Base-by-base conservation (phyloP, 1,284 basidiomycete species). In the Cutaneotrichosporon sp. region DNA sequence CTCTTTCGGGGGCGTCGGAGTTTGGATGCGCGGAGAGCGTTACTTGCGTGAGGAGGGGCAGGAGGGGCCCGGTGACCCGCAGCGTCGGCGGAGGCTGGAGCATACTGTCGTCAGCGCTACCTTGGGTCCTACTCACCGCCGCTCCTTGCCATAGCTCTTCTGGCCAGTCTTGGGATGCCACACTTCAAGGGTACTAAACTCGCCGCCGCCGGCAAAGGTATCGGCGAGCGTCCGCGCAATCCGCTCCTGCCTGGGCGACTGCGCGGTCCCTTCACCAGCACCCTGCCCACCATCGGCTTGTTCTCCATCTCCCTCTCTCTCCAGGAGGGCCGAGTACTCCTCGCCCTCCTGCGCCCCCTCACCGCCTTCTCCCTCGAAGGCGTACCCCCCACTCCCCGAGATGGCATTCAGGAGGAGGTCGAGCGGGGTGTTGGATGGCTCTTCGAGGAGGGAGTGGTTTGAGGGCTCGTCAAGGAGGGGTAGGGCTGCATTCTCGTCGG, bases 361-460 rank as follows among this genome's bases (percentile, higher is more conserved):
- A 9, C 24, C 39, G 16, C 31, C 47, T 4, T 37, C 47, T 16
- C 34, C 37, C n/a, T 20, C 42, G 9, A 54, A 46, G 31, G 29
- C 22, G 38, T 56, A 56, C 16, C 29, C 46, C 27, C 46, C 43
- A 26, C 61, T 54, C 0, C 62, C 65, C 3, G 62, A 58, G 39
- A 73, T 72, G 19, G 71, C 71, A 35, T 71, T 73, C 38, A 73
- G 61, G 17, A 73, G 61, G 3, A 73, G 57, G 53, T 71, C 68
- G 27, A 73, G 57, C 4, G 71, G 69, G 17, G 59, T 57, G 22
- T 48, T 39, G 45, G 47, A 46, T 20, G 54, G 52, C 29, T n/a
- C n/a, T n/a, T 71, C 68, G 27, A 73, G 57, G 3, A 70, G 69
- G 17, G 59, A 55, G 22, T 48, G 34, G 45, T 43, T 43, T 20